Conservation (phyloP, 1,139 yeast species). For the Sugiyamaella sp. region DNA sequence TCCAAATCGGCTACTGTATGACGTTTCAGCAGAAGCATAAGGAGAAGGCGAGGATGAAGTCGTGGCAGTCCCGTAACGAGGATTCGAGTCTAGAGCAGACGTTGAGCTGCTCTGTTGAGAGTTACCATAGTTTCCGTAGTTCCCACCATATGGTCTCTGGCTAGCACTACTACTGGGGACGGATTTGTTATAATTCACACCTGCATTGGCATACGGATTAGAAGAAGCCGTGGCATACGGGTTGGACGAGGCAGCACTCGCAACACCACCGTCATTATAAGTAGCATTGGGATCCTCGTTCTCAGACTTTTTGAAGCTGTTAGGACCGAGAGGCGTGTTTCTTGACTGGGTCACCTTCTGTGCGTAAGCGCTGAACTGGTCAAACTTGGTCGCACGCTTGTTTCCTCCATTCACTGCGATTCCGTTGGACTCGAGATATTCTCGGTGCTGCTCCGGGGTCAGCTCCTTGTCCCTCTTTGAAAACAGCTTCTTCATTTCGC, state of each 20-base stretch:
- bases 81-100: slow-evolving; percentile 1
- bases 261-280: neutral
- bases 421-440: slow-evolving; percentile 37
- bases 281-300: slow-evolving; percentile 6
- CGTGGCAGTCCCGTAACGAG: neutral
- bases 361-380: slow-evolving; percentile 42
- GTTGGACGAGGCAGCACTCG: too few species aligned
- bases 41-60: slow-evolving; percentile 29
- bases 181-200: slow-evolving; percentile 20
- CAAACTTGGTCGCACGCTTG: slow-evolving; percentile 41
- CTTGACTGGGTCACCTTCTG: slow-evolving; percentile 28
- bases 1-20: slow-evolving; percentile 32
- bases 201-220: slow-evolving; percentile 21
- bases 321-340: slow-evolving; percentile 22
- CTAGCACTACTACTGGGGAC: slow-evolving; percentile 6
- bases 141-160: slow-evolving; percentile 16
- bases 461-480: slow-evolving; percentile 42
- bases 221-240: slow-evolving; percentile 3
- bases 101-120: slow-evolving; percentile 1
- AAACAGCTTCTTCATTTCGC: slow-evolving; percentile 41
- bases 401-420: slow-evolving; percentile 33
- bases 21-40: slow-evolving; percentile 35
- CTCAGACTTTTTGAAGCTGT: slow-evolving; percentile 9
- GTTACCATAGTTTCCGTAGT: slow-evolving; percentile 8
- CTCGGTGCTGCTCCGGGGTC: slow-evolving; percentile 41